Evolutionary conservation across 2,329 filamentous ascomycete species (phyloP), one percentile per base, ranked within the genome.

Genomic region (Colletotrichum sp.): DNA sequence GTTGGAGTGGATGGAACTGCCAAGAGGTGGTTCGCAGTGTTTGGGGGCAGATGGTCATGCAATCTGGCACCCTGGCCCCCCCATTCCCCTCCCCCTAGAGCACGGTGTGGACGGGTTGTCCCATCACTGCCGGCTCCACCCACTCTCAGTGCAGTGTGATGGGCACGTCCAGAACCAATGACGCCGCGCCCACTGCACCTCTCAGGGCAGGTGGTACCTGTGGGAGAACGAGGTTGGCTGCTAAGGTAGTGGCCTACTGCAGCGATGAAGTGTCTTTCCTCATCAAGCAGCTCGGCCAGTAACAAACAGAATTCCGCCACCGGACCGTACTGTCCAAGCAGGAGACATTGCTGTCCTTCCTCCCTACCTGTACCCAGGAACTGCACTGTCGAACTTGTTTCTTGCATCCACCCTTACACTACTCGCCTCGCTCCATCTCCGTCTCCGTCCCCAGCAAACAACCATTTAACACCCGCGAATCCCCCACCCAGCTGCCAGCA

Each of bases 381-480:
- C 44, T 52, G 44, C 52, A 71, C 49, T 62, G 32, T 36, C 57
- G 13, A 72, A 76, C 63, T 34, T 72, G 39, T 57, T 73, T 44
- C 57, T 63, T 76, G 70, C 70, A 74, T 74, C 70, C 70, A 59
- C 28, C 64, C 73, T 52, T 12, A 52, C 44, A 52, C 44, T 52
- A 52, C 44, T 52, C 39, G 39, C 55, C 44, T 24, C 28, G 59
- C 57, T 55, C 59, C 44, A 55, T 44, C 39, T 34, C 26, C 57
- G 66, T 44, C 21, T 64, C 66, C 24, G 39, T 76, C 69, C 49
- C 57, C 69, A 76, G 69, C 73, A 76, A 72, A 63, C 52, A 69
- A 74, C 74, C 49, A 73, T 69, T 75, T 74, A 76, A 69, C 72
- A 76, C 59, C 71, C 57, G 70, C 49, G 32, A 65, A 65, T 30